phyloP scores from a whole-genome alignment of 2,329 filamentous ascomycete genomes.

The Microdochium trichocladiopsis region DNA sequence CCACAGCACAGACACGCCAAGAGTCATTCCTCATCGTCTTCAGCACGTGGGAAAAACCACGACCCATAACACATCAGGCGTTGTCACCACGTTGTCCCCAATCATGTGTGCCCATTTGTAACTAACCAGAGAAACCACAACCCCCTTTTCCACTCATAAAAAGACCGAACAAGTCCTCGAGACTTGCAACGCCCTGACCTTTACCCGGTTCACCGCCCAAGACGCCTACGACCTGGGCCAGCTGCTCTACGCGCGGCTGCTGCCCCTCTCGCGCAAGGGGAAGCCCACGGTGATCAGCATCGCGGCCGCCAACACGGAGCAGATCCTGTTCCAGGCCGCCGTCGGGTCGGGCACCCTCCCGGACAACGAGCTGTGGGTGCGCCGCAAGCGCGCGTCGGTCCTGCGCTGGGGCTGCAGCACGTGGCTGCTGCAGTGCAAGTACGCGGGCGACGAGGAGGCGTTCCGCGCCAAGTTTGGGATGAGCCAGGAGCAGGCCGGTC shows the following conservation, averaged over 20 bases:
- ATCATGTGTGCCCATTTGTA: background rate
- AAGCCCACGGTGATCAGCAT: constrained; percentile 58
- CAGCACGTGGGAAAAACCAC: no score
- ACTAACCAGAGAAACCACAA: background rate
- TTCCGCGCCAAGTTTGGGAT: constrained; percentile 63
- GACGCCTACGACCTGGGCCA: constrained; percentile 61
- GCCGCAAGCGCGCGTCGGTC: constrained; percentile 65
- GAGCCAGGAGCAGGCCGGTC: constrained; percentile 42
- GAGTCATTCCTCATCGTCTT: no score
- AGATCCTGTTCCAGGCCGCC: constrained; percentile 63
- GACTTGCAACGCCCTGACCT: constrained; percentile 33
- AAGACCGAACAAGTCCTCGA: constrained; percentile 20
- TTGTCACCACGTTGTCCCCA: no score
- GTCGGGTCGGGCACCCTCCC: constrained; percentile 61
- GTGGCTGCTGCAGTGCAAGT: constrained; percentile 67
- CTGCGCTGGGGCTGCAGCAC: constrained; percentile 63
- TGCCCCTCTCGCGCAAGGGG: constrained; percentile 33
- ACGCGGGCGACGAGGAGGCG: constrained; percentile 51
- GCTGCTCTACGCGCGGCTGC: constrained; percentile 56
- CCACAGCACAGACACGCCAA: no score
- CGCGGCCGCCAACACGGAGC: constrained; percentile 47
- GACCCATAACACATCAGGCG: no score
- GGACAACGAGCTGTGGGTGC: constrained; percentile 66
- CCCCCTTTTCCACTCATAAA: background rate
- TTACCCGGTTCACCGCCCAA: constrained; percentile 50